These are phyloP conservation scores for Tinospora cordifolia DNA, from an alignment of 164 flowering plant genomes.

Conservation along the genomic window DNA sequence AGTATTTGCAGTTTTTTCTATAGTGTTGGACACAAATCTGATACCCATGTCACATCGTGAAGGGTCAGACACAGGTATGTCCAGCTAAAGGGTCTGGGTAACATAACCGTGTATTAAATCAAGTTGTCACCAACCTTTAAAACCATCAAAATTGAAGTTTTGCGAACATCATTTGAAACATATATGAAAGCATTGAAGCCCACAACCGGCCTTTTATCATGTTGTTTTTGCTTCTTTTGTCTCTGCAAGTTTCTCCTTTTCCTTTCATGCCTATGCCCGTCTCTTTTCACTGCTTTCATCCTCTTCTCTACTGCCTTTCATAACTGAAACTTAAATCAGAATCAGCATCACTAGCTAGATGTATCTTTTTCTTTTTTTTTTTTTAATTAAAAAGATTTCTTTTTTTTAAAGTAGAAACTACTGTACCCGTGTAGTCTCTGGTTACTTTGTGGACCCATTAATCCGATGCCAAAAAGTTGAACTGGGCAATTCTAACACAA, in stretches of 20 bases:
- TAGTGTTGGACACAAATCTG: too few relatives aligned
- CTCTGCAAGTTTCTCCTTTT: constrained; percentile 41
- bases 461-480: too few relatives aligned
- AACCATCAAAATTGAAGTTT: background rate
- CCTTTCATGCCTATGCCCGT: constrained; percentile 52
- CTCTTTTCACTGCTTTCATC: constrained; percentile 69
- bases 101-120: constrained; percentile 2
- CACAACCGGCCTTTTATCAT: constrained; percentile 47
- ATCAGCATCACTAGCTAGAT: constrained; percentile 24
- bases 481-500: too few relatives aligned
- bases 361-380: too few relatives aligned
- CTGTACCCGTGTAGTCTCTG: too few relatives aligned
- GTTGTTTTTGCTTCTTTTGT: constrained; percentile 42
- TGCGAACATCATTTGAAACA: background rate
- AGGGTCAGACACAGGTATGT: too few relatives aligned
- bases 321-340: constrained; percentile 62
- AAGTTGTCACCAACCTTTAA: background rate
- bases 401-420: too few relatives aligned
- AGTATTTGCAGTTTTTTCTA: constrained; percentile 18
- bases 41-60: too few relatives aligned
- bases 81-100: too few relatives aligned
- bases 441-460: too few relatives aligned
- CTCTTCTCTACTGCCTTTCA: constrained; percentile 60
- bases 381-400: too few relatives aligned
- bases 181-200: background rate